These are phyloP conservation scores for Mortierella sp. DNA, from an alignment of 371 early-diverging fungal genomes.

Conservation along the genomic window DNA sequence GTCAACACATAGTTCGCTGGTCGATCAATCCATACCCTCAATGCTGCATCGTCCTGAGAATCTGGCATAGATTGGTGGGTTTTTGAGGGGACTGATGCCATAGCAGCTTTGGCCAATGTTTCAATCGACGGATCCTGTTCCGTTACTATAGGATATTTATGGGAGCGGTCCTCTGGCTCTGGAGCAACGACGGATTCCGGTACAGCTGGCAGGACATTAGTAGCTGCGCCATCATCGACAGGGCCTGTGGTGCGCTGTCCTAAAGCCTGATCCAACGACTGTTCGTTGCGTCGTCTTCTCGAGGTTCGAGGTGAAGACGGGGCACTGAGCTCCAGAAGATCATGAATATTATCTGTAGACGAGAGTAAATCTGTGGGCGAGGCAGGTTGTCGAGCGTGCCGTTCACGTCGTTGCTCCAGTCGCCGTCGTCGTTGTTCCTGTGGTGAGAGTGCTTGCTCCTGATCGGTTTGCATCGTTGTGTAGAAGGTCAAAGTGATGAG, in stretches of 20 bases:
- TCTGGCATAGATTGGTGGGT: background rate
- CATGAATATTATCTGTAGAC: background rate
- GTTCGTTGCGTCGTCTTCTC: background rate
- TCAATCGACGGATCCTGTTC: background rate
- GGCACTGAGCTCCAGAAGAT: background rate
- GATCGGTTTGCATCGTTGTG: slow-evolving; percentile 3
- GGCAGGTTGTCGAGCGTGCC: slow-evolving; percentile 6
- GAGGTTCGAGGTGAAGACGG: background rate
- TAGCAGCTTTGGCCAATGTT: background rate
- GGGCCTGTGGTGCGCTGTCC: background rate
- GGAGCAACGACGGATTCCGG: no score
- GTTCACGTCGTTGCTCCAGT: slow-evolving; percentile 12
- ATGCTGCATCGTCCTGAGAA: slow-evolving; percentile 7
- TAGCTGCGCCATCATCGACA: background rate
- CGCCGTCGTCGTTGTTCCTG: slow-evolving; percentile 19
- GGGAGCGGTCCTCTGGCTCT: no score
- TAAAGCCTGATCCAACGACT: background rate
- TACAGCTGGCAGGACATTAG: background rate
- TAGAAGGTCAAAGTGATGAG: background rate
- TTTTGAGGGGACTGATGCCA: background rate
- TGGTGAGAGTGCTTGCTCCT: slow-evolving; percentile 7
- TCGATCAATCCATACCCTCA: slow-evolving; percentile 1
- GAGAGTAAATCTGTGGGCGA: background rate
- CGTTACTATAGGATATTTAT: no score
- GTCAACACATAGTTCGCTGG: background rate